Base-by-base conservation (phyloP, 2,329 filamentous ascomycete genomes). In the Exophiala sp. region DNA sequence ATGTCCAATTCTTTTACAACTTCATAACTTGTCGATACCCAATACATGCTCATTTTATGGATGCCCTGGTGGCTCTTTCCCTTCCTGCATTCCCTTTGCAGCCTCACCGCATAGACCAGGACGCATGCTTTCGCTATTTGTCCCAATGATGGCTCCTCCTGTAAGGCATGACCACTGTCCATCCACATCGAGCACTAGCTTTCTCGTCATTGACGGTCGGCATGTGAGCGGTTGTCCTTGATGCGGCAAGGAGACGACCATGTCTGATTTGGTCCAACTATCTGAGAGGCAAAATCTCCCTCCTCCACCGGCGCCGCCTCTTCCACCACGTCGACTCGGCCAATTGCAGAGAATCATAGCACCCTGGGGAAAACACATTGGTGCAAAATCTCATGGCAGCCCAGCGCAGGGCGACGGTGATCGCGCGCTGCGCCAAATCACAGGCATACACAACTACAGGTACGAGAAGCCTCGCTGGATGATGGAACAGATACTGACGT, bases 401-500 rank as follows among this genome's bases (percentile, higher is more conserved):
- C 48, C 54, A 57, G 48, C 41, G 10, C 57, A 60, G 34, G 54
- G 54, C 57, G 57, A 60, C 36, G 47, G 52, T 55, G 57, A 55
- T 29, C 48, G 42, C 14, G 47, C 34, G 16, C 36, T 54, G 41
- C 47, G 57, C 42, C 57, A 47, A 55, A 60, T 57, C 57, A 55
- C 41, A 18, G 41, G 35, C 54, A 44, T 55, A 44, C 54, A 55
- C 50, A 52, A 51, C 11, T 60, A 56, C 57, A 60, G 57, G 57
- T 41, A 46, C 44, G 57, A 46, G n/a, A 38, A 21, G 18, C 35
- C 38, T 50, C 32, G 32, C 34, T 45, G 57, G 78, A 74, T 55
- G 71, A 75, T 41, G 73, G 73, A 54, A 73, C 72, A 53, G 78
- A 77, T 36, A 39, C 55, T 58, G 43, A 58, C 48, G 24, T 46